These are phyloP conservation scores for Basipetospora chlamydospora DNA, from an alignment of 2,329 filamentous ascomycete species.

Conservation along the genomic window DNA sequence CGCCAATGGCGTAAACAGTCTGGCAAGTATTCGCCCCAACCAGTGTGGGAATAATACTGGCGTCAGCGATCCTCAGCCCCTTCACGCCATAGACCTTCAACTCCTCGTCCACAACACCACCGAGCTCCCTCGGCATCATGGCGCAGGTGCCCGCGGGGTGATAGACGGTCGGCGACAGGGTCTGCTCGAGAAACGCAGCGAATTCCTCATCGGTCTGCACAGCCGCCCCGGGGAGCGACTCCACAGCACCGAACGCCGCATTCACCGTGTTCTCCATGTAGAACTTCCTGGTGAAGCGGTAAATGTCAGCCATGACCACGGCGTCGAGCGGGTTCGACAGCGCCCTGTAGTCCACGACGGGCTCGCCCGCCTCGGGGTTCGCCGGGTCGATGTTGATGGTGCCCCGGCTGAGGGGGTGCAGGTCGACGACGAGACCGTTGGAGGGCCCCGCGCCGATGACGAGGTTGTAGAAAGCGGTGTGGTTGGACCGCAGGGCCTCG, in stretches of 20 bases:
- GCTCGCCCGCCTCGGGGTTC: conserved; percentile 19
- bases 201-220: conserved; percentile 19
- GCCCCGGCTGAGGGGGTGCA: conserved; percentile 22
- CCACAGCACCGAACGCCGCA: conserved; percentile 16
- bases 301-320: conserved; percentile 21
- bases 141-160: conserved; percentile 35
- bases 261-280: conserved; percentile 21
- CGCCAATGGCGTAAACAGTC: conserved; percentile 17
- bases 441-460: conserved; percentile 11
- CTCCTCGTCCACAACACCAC: conserved; percentile 28
- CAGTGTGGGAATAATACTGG: conserved; percentile 28
- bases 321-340: conserved; percentile 23
- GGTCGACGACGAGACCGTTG: conserved; percentile 12
- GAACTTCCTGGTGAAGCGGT: conserved; percentile 21
- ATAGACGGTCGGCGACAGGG: conserved; percentile 17
- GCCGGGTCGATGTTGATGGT: conserved; percentile 23
- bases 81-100: conserved; percentile 27
- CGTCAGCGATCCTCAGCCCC: conserved; percentile 30
- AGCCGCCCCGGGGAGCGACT: conserved; percentile 16
- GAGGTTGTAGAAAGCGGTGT: conserved; percentile 19
- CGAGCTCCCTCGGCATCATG: conserved; percentile 29
- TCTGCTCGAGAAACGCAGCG: conserved; percentile 9
- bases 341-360: conserved; percentile 23
- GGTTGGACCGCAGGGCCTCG: conserved; percentile 16
- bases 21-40: conserved; percentile 20